These are phyloP conservation scores for Pseudovirgaria hyperparasitica DNA, from an alignment of 2,329 filamentous ascomycete species.

Conservation along the genomic window DNA sequence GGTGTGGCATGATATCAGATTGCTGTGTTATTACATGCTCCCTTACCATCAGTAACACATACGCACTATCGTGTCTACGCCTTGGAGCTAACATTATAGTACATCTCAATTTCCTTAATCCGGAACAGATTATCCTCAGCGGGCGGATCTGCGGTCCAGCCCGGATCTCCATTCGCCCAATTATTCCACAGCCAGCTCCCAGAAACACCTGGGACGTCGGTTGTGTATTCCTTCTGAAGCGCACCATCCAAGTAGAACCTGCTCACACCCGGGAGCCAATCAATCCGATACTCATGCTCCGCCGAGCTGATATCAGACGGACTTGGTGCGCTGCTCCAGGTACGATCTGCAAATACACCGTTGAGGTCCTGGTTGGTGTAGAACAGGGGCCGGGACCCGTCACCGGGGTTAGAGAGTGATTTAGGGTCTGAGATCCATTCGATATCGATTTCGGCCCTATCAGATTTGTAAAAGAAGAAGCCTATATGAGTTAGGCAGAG, in stretches of 20 bases:
- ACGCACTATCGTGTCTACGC: neutral
- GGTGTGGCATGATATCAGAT: too few relatives aligned
- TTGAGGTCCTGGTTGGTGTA: neutral
- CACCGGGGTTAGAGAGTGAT: neutral
- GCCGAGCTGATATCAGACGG: neutral
- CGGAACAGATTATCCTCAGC: neutral
- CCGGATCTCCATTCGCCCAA: conserved; percentile 1
- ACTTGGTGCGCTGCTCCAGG: neutral
- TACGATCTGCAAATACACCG: neutral
- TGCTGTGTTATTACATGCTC: too few relatives aligned
- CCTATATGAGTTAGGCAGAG: too few relatives aligned
- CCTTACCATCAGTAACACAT: neutral
- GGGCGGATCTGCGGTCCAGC: conserved; percentile 1
- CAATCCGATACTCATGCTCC: conserved; percentile 1
- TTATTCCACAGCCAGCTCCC: conserved; percentile 1
- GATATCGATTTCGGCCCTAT: neutral
- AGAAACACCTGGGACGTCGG: neutral
- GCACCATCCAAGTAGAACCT: neutral
- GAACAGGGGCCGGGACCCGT: neutral
- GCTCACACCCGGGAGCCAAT: neutral
- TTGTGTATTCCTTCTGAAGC: neutral
- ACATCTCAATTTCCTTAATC: conserved; percentile 1
- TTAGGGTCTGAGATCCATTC: neutral
- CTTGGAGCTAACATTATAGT: neutral
- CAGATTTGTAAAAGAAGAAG: conserved; percentile 1